Evolutionary conservation across 2,329 filamentous ascomycete species (phyloP).

Genomic region (Colletotrichum abscissum): DNA sequence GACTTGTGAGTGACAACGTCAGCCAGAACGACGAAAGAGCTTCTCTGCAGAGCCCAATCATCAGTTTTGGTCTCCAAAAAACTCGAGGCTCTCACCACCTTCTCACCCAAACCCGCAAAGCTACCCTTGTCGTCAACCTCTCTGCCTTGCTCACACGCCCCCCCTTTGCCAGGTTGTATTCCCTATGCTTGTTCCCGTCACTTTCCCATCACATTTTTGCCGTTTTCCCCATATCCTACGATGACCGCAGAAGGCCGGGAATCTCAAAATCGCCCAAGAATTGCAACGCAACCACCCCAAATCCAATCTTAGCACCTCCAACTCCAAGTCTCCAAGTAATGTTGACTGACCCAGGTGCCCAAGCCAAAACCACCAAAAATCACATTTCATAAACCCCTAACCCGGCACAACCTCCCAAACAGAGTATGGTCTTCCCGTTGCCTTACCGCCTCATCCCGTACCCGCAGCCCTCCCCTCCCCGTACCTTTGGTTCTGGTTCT

Average conservation of each 20-base stretch:
- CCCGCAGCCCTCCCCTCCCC: not conserved
- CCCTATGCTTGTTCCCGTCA: not conserved
- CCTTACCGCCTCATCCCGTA: slow-evolving; percentile 1
- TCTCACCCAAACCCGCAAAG: not conserved
- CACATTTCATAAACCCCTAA: not conserved
- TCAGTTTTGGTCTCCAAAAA: not conserved
- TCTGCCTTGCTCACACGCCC: slow-evolving; percentile 15
- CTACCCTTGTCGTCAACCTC: not conserved
- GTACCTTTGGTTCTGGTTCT: slow-evolving; percentile 5
- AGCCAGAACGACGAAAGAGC: not conserved
- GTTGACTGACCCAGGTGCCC: not conserved
- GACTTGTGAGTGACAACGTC: slow-evolving; percentile 17
- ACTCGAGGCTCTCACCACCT: not conserved
- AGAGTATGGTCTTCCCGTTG: slow-evolving; percentile 11
- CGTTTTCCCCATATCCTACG: slow-evolving; percentile 9
- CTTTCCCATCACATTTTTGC: slow-evolving; percentile 20
- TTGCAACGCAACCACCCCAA: not conserved
- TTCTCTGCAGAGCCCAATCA: slow-evolving; percentile 9
- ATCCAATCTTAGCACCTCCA: slow-evolving; percentile 1
- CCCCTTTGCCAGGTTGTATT: not conserved
- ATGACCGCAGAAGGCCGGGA: slow-evolving; percentile 6
- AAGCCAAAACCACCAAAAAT: not conserved
- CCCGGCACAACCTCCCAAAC: not conserved
- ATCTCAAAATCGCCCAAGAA: slow-evolving; percentile 14
- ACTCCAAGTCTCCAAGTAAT: not conserved